phyloP scores from a whole-genome alignment of 2,329 filamentous ascomycete species.

The Lasiodiplodia citricola region DNA sequence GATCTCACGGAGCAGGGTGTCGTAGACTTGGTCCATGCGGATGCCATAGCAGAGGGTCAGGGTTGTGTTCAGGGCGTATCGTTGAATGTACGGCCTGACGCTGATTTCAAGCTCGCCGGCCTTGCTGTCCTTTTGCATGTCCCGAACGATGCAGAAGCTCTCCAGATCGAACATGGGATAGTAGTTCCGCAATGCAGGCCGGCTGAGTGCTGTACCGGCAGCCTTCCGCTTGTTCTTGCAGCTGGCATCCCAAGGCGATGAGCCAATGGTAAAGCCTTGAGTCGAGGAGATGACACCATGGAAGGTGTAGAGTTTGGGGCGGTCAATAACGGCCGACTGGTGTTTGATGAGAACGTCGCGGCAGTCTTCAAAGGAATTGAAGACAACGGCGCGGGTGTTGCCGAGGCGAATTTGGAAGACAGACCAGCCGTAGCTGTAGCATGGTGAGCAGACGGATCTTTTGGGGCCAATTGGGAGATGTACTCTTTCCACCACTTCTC shows the following conservation, averaged over 20 bases:
- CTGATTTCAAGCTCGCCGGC: conserved; percentile 51
- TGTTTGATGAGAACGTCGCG: conserved; percentile 57
- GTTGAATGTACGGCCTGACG: conserved; percentile 58
- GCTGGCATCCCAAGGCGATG: conserved; percentile 59
- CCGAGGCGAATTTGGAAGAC: conserved; percentile 61
- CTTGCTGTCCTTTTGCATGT: conserved; percentile 52
- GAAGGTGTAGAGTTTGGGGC: conserved; percentile 59
- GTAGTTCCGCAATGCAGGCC: conserved; percentile 55
- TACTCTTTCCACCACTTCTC: conserved; percentile 57
- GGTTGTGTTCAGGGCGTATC: conserved; percentile 61
- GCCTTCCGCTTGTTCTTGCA: conserved; percentile 61
- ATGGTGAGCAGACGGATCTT: conserved; percentile 32
- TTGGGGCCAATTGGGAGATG: neutral
- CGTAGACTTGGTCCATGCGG: conserved; percentile 60
- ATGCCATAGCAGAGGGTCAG: conserved; percentile 62
- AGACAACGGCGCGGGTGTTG: conserved; percentile 58
- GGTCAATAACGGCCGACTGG: conserved; percentile 57
- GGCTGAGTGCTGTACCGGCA: conserved; percentile 54
- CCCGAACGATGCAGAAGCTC: conserved; percentile 56
- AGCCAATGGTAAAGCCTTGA: conserved; percentile 62
- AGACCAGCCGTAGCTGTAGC: conserved; percentile 51
- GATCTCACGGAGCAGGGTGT: conserved; percentile 58
- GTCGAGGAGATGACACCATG: conserved; percentile 59
- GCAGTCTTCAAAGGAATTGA: conserved; percentile 60
- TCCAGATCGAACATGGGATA: conserved; percentile 61